Evolutionary conservation across 129 eudicot species (phyloP).

Genomic region (Cynara cardunculus): DNA sequence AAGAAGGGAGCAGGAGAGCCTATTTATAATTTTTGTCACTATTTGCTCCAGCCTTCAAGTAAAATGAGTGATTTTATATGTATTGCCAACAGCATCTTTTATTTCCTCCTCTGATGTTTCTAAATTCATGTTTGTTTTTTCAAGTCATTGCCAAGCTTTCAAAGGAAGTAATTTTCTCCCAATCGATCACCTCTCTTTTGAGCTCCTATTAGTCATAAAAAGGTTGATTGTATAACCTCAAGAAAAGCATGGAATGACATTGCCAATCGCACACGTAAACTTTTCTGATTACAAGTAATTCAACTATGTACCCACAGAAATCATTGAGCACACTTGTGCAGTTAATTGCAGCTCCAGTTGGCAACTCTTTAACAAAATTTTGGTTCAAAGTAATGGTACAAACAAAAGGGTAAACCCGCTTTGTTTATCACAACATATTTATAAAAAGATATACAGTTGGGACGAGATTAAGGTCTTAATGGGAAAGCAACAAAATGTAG

Average conservation of each 20-base stretch:
- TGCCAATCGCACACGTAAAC: background rate
- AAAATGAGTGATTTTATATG: background rate
- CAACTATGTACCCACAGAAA: background rate
- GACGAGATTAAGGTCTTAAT: background rate
- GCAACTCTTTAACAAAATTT: constrained; percentile 11
- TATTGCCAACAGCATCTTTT: background rate
- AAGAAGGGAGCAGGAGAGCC: background rate
- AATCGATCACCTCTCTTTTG: background rate
- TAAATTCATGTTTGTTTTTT: background rate
- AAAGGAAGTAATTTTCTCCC: background rate
- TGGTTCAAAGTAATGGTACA: constrained; percentile 7
- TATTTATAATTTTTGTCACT: background rate
- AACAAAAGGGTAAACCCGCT: background rate
- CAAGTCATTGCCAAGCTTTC: background rate
- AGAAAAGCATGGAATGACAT: background rate
- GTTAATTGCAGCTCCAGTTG: background rate
- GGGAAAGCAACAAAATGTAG: background rate
- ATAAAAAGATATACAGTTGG: background rate
- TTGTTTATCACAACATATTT: background rate
- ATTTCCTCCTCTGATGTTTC: background rate
- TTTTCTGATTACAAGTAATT: background rate
- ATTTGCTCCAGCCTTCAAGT: too few relatives aligned
- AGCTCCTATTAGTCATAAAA: background rate
- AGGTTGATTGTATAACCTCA: background rate
- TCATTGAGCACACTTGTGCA: background rate